Base-by-base conservation (phyloP, 129 eudicot genomes). In the Flaveria ramosissima region DNA sequence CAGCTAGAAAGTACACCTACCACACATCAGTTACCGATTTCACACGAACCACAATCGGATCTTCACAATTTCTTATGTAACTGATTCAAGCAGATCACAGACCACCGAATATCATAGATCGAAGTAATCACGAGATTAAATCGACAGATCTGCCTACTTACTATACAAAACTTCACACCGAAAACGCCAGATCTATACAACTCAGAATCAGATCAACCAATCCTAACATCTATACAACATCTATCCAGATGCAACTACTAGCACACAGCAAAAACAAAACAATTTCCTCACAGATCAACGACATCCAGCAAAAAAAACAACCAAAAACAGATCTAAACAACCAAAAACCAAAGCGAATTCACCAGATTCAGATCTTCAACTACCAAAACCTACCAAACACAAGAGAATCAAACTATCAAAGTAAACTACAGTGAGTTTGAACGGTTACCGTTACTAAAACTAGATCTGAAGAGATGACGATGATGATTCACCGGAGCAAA, bases 101-200 rank as follows among this genome's bases (percentile, higher is more conserved):
- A 70, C 56, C 74, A 6, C 7, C 17, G 6, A 75, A 6, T 7
- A 75, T 27, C 47, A 76, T 77, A 76, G 77, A 81, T 76, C 85
- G 63, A 76, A 50, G 68, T 6, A 36, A 48, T 71, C 78, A 61
- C 7, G 51, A 16, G 0, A 57, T 0, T 1, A 4, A 68, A 68
- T 36, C 67, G 15, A 24, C 72, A 76, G 77, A 81, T 80, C 84
- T 80, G 64, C 62, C 32, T 2, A 55, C 75, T 15, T 17, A 30
- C 12, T 64, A 0, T 3, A 76, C n/a, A 81, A 48, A 76, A 70
- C 27, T 10, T 60, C 5, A 17, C 36, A 42, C 61, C 17, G 53
- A 9, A 76, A 24, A 70, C 13, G 10, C 1, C 81, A 83, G 86
- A 83, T 83, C 86, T 70, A 74, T 0, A 68, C 7, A 73, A 41